These are phyloP conservation scores for Luffa acutangula DNA, from an alignment of 306 rosid species.

Conservation along the genomic window DNA sequence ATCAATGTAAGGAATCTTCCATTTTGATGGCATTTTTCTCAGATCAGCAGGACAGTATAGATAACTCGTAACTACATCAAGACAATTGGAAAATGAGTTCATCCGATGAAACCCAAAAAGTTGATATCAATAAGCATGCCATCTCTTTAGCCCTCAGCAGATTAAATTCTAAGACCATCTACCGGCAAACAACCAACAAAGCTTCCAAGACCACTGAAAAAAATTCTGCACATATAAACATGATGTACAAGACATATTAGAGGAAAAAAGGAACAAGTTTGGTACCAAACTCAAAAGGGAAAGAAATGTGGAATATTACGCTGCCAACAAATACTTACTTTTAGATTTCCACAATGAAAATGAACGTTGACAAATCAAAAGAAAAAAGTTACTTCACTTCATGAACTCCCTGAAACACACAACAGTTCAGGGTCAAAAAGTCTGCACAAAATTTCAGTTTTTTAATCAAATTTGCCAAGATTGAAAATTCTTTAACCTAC, in stretches of 20 bases:
- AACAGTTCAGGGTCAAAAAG: background rate
- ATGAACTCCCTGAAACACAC: background rate
- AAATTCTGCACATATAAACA: background rate
- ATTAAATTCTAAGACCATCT: background rate
- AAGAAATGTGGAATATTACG: background rate
- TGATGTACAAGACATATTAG: background rate
- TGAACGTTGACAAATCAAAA: background rate
- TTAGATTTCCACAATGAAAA: background rate
- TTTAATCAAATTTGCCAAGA: background rate
- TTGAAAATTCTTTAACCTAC: background rate
- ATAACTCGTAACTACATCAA: background rate
- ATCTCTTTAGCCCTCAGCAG: background rate
- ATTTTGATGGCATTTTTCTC: constrained; percentile 10
- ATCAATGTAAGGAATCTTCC: constrained; percentile 2
- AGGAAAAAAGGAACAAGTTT: background rate
- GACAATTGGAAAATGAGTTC: background rate
- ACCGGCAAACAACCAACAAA: background rate
- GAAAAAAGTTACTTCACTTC: background rate
- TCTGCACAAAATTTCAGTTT: background rate
- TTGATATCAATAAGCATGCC: background rate
- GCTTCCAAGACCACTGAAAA: constrained; percentile 5
- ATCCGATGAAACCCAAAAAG: background rate
- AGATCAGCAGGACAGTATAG: background rate
- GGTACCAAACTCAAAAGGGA: background rate
- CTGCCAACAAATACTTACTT: background rate